phyloP scores from a whole-genome alignment of 441 rosid genomes.

The Aleurites moluccanus region DNA sequence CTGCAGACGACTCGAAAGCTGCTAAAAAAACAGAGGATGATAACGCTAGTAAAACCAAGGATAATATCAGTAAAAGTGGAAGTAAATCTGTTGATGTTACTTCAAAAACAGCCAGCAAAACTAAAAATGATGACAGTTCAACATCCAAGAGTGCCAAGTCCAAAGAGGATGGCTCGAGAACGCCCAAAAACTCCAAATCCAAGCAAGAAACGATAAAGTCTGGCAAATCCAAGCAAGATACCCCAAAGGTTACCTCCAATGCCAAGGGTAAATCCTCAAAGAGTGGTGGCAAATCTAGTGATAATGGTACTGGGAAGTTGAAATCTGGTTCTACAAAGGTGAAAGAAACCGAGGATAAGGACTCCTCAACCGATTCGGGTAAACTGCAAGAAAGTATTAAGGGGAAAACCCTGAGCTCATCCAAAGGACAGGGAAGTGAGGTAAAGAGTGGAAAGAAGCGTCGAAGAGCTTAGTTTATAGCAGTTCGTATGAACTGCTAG shows the following conservation, averaged over 20 bases:
- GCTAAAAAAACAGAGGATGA: constrained; percentile 42
- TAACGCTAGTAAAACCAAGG: constrained; percentile 38
- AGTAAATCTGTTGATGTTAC: constrained; percentile 37
- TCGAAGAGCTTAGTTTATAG: constrained; percentile 38
- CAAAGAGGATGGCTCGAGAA: constrained; percentile 45
- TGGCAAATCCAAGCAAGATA: constrained; percentile 54
- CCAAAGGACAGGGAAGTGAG: constrained; percentile 56
- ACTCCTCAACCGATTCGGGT: constrained; percentile 48
- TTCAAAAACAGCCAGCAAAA: constrained; percentile 45
- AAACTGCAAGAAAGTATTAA: constrained; percentile 42
- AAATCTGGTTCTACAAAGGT: constrained; percentile 57
- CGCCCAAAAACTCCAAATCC: constrained; percentile 41
- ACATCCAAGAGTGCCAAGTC: constrained; percentile 45
- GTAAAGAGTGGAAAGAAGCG: constrained; percentile 64
- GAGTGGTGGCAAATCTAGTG: constrained; percentile 42
- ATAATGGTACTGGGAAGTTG: constrained; percentile 46
- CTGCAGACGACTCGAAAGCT: constrained; percentile 39
- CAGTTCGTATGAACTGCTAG: neutral
- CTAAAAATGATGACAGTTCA: constrained; percentile 35
- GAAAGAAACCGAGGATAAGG: constrained; percentile 50
- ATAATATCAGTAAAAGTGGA: constrained; percentile 40
- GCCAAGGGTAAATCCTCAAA: constrained; percentile 44
- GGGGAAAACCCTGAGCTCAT: constrained; percentile 42
- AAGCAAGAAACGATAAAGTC: constrained; percentile 46
- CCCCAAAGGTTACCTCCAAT: constrained; percentile 38